Evolutionary conservation across 2,329 filamentous ascomycete genomes (phyloP), one percentile per base, ranked within the genome.

Genomic region (Aspergillus sp.): DNA sequence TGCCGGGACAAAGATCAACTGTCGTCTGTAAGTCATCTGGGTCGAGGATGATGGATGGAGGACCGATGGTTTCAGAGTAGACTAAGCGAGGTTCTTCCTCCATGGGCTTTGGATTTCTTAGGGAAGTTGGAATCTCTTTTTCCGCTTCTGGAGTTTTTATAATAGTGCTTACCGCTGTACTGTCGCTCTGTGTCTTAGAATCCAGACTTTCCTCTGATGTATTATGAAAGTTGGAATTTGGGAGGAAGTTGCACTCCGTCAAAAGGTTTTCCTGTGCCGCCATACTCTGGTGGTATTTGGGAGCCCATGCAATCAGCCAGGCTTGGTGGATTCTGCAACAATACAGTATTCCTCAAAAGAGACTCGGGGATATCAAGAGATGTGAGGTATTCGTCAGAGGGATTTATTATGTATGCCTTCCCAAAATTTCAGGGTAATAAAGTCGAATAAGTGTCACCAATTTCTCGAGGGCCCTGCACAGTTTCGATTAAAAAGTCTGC

Each of bases 11-110:
- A 41, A 53, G 44, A 38, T 46, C 23, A 7, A 42, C 44, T 38
- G 47, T 43, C 7, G 25, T 46, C 30, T 46, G 19, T 33, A 49
- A 37, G 39, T 49, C 47, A 19, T 43, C 44, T 25, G 43, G 47
- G 32, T 53, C 44, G 7, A 53, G 39, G 13, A 53, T 46, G 19
- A 53, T 49, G 13, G 49, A 45, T 42, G 51, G 47, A 39, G 49
- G 45, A 44, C 44, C 49, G 35, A 51, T 49, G 5, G 32, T 45
- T 46, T 53, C 46, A 4, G 49, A 52, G 13, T 49, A 53, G 35
- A 51, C 45, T 22, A 53, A 44, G 20, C 42, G 39, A 27, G 41
- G 47, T 47, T 51, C 43, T 19, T 39, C 37, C 37, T 39, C 19
- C 37, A 20, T 39, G 7, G 37, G 37, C 37, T 39, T 9, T 17